A percentile compares a stretch with the other conserved stretches of the same genome.
Evolutionary conservation across 768 basidiomycete genomes (phyloP).

Genomic region (Kwoniella pini): DNA sequence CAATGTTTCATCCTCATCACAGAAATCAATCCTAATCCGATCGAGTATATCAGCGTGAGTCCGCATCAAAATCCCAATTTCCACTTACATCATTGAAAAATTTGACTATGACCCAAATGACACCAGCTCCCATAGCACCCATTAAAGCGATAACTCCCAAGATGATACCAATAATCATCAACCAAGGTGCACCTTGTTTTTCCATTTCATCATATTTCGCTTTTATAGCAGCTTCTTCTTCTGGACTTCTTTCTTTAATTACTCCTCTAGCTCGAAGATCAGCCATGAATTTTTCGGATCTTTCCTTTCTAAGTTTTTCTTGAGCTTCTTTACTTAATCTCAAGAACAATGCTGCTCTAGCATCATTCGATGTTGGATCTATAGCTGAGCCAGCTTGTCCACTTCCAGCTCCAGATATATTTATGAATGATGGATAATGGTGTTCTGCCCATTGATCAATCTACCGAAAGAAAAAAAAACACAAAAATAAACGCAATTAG

Average conservation of each 20-base stretch:
- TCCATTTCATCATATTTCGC: slow-evolving; percentile 22
- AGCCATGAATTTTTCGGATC: slow-evolving; percentile 55
- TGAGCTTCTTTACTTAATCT: slow-evolving; percentile 40
- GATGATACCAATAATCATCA: slow-evolving; percentile 31
- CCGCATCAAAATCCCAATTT: no score
- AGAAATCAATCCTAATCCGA: no score
- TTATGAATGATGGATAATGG: slow-evolving; percentile 88
- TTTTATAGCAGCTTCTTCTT: slow-evolving; percentile 25
- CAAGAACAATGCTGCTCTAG: slow-evolving; percentile 51
- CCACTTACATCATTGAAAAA: slow-evolving; percentile 13
- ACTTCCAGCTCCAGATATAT: slow-evolving; percentile 30
- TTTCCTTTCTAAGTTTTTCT: slow-evolving; percentile 28
- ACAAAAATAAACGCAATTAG: no score
- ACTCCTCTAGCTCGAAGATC: slow-evolving; percentile 56
- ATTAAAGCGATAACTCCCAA: slow-evolving; percentile 38
- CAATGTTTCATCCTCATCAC: no score
- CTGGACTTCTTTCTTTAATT: slow-evolving; percentile 44
- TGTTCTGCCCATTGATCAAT: slow-evolving; percentile 94
- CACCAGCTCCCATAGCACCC: slow-evolving; percentile 21
- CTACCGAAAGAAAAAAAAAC: no score
- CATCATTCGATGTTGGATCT: slow-evolving; percentile 49
- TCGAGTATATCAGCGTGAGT: no score
- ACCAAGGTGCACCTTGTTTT: slow-evolving; percentile 15
- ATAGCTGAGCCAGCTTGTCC: slow-evolving; percentile 50
- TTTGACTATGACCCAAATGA: slow-evolving; percentile 35